Conservation (phyloP, 2,329 filamentous ascomycete genomes). For the Aspergillus glaucus region DNA sequence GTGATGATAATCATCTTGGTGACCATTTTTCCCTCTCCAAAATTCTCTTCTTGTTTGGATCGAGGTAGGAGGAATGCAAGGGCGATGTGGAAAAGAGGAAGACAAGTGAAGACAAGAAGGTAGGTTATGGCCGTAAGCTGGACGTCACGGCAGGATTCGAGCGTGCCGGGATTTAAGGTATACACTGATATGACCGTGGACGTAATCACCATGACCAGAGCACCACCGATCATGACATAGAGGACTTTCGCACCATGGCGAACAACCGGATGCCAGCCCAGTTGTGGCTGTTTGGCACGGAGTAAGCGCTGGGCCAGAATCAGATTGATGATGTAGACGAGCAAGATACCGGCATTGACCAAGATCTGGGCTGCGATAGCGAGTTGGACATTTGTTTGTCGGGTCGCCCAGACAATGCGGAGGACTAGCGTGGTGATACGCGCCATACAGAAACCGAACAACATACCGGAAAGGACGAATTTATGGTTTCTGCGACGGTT, state of each 20-base stretch:
- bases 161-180: slow-evolving; percentile 49
- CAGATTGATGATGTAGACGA: slow-evolving; percentile 73
- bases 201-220: slow-evolving; percentile 61
- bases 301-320: slow-evolving; percentile 70
- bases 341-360: slow-evolving; percentile 64
- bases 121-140: slow-evolving; percentile 58
- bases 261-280: slow-evolving; percentile 61
- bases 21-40: slow-evolving; percentile 61
- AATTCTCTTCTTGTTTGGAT: slow-evolving; percentile 46
- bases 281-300: slow-evolving; percentile 61
- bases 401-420: slow-evolving; percentile 51
- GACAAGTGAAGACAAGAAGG: slow-evolving; percentile 59
- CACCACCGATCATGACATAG: slow-evolving; percentile 52
- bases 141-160: slow-evolving; percentile 52
- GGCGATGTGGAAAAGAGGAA: slow-evolving; percentile 56
- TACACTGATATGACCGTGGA: slow-evolving; percentile 61
- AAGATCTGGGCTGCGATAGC: slow-evolving; percentile 61
- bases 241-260: slow-evolving; percentile 51
- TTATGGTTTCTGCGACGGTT: slow-evolving; percentile 42
- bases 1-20: slow-evolving; percentile 63
- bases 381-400: slow-evolving; percentile 39
- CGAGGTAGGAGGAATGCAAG: slow-evolving; percentile 43
- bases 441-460: slow-evolving; percentile 48
- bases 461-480: slow-evolving; percentile 42
- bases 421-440: slow-evolving; percentile 43